A percentile compares a stretch with the other conserved stretches of the same genome.
Evolutionary conservation across 768 basidiomycete genomes (phyloP).

Genomic region (Boletales sp.): DNA sequence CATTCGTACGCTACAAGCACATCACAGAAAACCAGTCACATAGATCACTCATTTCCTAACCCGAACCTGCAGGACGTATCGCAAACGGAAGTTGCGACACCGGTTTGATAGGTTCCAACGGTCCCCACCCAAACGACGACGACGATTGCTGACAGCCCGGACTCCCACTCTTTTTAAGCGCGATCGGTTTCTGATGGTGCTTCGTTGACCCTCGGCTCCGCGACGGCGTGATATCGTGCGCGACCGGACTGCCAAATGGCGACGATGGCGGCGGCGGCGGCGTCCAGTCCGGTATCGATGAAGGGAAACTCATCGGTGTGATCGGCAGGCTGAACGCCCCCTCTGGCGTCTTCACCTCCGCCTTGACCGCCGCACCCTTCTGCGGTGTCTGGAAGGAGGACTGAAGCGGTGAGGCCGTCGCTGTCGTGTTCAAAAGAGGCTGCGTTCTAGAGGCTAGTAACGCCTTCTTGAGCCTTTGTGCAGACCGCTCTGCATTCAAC

Average conservation of each 20-base stretch:
- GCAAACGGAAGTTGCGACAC: conserved; percentile 24
- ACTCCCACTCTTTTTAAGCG: conserved; percentile 24
- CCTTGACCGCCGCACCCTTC: conserved; percentile 16
- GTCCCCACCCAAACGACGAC: conserved; percentile 21
- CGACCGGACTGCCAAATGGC: conserved; percentile 12
- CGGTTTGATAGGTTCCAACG: conserved; percentile 22
- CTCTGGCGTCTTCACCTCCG: conserved; percentile 1
- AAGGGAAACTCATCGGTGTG: conserved; percentile 25
- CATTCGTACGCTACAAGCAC: background rate
- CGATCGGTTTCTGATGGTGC: conserved; percentile 34
- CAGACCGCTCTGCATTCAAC: conserved; percentile 74
- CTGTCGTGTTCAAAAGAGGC: conserved; percentile 65
- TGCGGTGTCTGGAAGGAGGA: conserved; percentile 29
- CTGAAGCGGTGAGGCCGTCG: conserved; percentile 18
- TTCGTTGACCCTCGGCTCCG: conserved; percentile 25
- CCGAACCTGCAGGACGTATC: conserved; percentile 16
- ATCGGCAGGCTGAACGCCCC: conserved; percentile 9
- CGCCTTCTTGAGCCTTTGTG: conserved; percentile 64
- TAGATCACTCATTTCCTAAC: background rate
- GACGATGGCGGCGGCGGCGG: conserved; percentile 9
- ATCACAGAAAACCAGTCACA: background rate
- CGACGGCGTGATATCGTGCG: conserved; percentile 17
- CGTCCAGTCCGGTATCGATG: conserved; percentile 20
- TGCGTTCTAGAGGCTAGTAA: conserved; percentile 56
- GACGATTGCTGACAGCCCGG: conserved; percentile 2